Base-by-base conservation (phyloP, 441 rosid genomes). In the Adansonia rubrostipa region DNA sequence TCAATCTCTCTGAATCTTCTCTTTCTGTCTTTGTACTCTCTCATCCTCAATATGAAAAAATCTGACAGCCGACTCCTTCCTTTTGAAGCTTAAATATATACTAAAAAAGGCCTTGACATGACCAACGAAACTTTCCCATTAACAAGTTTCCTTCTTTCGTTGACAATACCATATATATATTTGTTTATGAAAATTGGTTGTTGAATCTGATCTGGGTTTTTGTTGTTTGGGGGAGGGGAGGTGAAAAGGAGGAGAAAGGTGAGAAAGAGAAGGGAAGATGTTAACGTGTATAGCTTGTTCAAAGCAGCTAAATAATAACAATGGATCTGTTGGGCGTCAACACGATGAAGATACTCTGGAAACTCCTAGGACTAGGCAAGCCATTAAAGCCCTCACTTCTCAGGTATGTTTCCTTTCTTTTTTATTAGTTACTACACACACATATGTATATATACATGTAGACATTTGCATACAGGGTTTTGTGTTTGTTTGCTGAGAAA, bases 221-320 rank as follows among this genome's bases (percentile, higher is more conserved):
- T 28, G 2, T 28, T 28, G 3, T 28, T 28, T 1, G 45, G 0
- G 45, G 0, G 45, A 42, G 45, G 0, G 2, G 3, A 2, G 3
- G 33, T 1, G 33, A 28, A 2, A 28, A 2, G 3, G 33, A 28
- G 33, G 6, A 5, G 6, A 5, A 5, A 5, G 3, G 45, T 0
- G 45, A 42, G 68, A 63, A 2, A 33, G 40, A 28, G 81, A 1
- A 57, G 75, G 66, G 79, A 73, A 74, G 82, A 92, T 94, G 98
- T 81, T 92, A 85, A 94, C 98, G 51, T 94, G 97, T 78, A 88
- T 94, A 82, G 86, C 91, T 47, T 92, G 97, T 82, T 84, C 97
- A 28, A 94, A 91, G 92, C 91, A 90, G 82, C 82, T 79, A 47
- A 77, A 74, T 56, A 53, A 47, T 65, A 82, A 84, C 79, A 83